A percentile compares a stretch with the other conserved stretches of the same genome.
Conservation (phyloP, 352 stramenopile genomes). For the Phytophthora colocasiae region DNA sequence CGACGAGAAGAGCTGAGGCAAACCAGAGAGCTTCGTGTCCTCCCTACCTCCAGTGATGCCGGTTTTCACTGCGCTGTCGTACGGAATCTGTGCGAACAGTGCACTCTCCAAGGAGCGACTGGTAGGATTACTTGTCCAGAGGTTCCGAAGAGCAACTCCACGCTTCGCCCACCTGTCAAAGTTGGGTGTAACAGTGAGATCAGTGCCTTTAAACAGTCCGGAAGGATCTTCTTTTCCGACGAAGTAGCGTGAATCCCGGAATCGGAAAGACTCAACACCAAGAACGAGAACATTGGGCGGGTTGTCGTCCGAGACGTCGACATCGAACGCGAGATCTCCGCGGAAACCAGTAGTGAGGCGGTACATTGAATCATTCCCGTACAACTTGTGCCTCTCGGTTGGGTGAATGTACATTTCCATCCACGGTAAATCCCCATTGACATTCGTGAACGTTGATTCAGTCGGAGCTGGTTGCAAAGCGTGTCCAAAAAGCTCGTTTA, state of each 20-base stretch:
- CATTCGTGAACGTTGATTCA: constrained; percentile 9
- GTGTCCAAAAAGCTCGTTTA: constrained; percentile 28
- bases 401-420: constrained; percentile 31
- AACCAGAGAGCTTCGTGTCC: constrained; percentile 39
- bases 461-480: constrained; percentile 13
- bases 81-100: constrained; percentile 57
- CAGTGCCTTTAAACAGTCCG: constrained; percentile 38
- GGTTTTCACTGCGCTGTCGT: constrained; percentile 42
- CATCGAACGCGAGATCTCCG: constrained; percentile 30
- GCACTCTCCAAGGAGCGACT: constrained; percentile 66
- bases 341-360: constrained; percentile 27
- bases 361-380: constrained; percentile 31
- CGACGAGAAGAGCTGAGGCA: constrained; percentile 57
- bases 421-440: constrained; percentile 11
- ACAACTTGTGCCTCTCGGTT: constrained; percentile 28
- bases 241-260: constrained; percentile 59
- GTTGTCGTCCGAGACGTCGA: constrained; percentile 21
- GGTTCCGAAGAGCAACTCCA: constrained; percentile 60
- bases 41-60: constrained; percentile 41
- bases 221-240: constrained; percentile 44
- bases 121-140: constrained; percentile 66
- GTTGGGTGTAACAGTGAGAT: constrained; percentile 51
- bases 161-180: constrained; percentile 65
- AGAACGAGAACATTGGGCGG: constrained; percentile 62
- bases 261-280: constrained; percentile 63